Evolutionary conservation across 345 rosid genomes (phyloP).

Genomic region (Carallia pectinifolia): DNA sequence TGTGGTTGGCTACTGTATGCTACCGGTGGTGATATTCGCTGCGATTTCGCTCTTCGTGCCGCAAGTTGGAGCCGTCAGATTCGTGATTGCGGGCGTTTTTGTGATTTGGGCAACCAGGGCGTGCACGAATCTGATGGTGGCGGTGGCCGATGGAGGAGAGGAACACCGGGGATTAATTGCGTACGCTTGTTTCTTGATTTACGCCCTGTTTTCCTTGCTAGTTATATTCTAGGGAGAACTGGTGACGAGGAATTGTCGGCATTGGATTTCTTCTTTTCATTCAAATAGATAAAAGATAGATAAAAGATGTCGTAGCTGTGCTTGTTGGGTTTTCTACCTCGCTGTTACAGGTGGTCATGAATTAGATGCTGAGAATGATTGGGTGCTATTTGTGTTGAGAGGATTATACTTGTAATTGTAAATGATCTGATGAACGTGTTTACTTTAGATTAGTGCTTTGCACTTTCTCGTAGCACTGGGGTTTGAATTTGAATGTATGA

Average conservation of each 20-base stretch:
- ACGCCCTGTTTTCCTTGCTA: slow-evolving; percentile 85
- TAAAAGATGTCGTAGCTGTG: background rate
- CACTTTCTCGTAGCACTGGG: background rate
- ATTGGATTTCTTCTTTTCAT: background rate
- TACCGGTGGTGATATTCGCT: slow-evolving; percentile 80
- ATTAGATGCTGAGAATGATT: background rate
- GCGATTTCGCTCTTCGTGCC: slow-evolving; percentile 78
- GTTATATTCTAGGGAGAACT: slow-evolving; percentile 57
- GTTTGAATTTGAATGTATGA: background rate
- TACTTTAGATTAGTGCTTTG: background rate
- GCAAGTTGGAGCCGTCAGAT: slow-evolving; percentile 50
- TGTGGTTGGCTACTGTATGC: slow-evolving; percentile 74
- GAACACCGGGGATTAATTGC: slow-evolving; percentile 84
- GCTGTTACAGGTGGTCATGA: background rate
- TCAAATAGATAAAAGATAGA: background rate
- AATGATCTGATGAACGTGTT: background rate
- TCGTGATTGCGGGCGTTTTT: slow-evolving; percentile 51
- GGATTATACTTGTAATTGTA: slow-evolving; percentile 11
- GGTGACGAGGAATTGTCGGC: background rate
- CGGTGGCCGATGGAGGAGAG: slow-evolving; percentile 86
- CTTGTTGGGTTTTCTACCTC: background rate
- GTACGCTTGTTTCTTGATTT: slow-evolving; percentile 95
- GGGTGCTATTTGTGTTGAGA: slow-evolving; percentile 6
- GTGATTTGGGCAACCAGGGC: slow-evolving; percentile 87
- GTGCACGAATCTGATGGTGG: slow-evolving; percentile 67